phyloP scores from a whole-genome alignment of 805 yeast genomes.

The Candida coleopterorum region DNA sequence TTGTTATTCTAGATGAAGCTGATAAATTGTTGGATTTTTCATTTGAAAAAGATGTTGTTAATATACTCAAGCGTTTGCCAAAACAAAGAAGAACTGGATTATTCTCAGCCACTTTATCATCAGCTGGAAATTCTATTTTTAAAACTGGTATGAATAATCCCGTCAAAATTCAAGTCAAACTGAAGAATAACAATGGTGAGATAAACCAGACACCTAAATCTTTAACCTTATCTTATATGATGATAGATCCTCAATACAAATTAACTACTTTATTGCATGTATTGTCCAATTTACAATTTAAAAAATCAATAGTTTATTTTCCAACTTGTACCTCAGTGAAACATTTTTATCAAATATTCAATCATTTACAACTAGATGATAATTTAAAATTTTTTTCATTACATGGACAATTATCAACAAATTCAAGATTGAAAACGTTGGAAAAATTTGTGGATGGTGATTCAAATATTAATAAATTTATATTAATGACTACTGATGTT shows the following conservation, averaged over 20 bases:
- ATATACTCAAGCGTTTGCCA: conserved; percentile 67
- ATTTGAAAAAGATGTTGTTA: conserved; percentile 63
- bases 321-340: conserved; percentile 88
- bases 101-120: conserved; percentile 87
- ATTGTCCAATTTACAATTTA: conserved; percentile 50
- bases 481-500: conserved; percentile 92
- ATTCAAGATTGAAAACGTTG: conserved; percentile 71
- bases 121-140: conserved; percentile 74
- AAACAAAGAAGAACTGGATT: conserved; percentile 91
- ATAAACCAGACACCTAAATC: conserved; percentile 53
- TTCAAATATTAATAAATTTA: conserved; percentile 39
- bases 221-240: conserved; percentile 56
- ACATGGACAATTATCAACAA: conserved; percentile 88
- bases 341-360: conserved; percentile 60
- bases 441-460: conserved; percentile 51
- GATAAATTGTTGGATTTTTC: conserved; percentile 80
- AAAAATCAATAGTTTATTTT: conserved; percentile 84
- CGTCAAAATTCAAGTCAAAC: conserved; percentile 74
- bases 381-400: conserved; percentile 57
- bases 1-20: conserved; percentile 86
- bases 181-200: conserved; percentile 23
- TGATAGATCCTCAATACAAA: conserved; percentile 57
- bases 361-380: conserved; percentile 24
- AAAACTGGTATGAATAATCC: conserved; percentile 93
- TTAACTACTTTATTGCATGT: conserved; percentile 54